phyloP scores from a whole-genome alignment of 2,329 filamentous ascomycete species.

The Scedosporium boydii region DNA sequence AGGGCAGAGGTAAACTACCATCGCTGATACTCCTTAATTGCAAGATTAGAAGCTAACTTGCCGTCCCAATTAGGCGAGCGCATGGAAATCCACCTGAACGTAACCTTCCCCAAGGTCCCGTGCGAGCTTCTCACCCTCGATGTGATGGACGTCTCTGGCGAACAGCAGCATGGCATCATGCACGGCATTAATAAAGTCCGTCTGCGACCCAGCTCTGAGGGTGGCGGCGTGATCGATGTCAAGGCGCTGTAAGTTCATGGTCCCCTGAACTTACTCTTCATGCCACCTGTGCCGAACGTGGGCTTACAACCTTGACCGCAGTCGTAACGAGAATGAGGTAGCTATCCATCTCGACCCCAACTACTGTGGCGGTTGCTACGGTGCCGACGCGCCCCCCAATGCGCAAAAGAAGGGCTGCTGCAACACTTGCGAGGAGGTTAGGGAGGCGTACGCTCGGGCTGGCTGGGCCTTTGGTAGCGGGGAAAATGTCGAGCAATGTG shows the following conservation, averaged over 20 bases:
- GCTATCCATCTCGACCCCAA: slow-evolving; percentile 75
- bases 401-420: slow-evolving; percentile 82
- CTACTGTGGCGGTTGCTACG: slow-evolving; percentile 93
- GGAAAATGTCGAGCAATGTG: slow-evolving; percentile 89
- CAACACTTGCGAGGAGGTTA: slow-evolving; percentile 93
- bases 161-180: slow-evolving; percentile 88
- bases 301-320: not conserved
- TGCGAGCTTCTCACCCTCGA: slow-evolving; percentile 95
- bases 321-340: slow-evolving; percentile 29
- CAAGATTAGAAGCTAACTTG: slow-evolving; percentile 12
- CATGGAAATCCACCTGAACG: slow-evolving; percentile 98
- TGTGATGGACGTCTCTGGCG: slow-evolving; percentile 97
- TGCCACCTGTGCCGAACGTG: no score
- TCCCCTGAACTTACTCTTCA: not conserved
- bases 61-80: slow-evolving; percentile 60
- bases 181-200: slow-evolving; percentile 90
- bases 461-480: slow-evolving; percentile 93
- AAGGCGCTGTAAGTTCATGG: slow-evolving; percentile 50
- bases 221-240: slow-evolving; percentile 64
- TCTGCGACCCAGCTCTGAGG: slow-evolving; percentile 61
- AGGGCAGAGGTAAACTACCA: slow-evolving; percentile 65
- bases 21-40: not conserved
- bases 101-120: slow-evolving; percentile 87
- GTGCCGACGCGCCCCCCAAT: slow-evolving; percentile 62
- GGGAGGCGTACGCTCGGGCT: slow-evolving; percentile 81